phyloP scores from a whole-genome alignment of 2,329 filamentous ascomycete genomes.

The Elsinoe necatrix region DNA sequence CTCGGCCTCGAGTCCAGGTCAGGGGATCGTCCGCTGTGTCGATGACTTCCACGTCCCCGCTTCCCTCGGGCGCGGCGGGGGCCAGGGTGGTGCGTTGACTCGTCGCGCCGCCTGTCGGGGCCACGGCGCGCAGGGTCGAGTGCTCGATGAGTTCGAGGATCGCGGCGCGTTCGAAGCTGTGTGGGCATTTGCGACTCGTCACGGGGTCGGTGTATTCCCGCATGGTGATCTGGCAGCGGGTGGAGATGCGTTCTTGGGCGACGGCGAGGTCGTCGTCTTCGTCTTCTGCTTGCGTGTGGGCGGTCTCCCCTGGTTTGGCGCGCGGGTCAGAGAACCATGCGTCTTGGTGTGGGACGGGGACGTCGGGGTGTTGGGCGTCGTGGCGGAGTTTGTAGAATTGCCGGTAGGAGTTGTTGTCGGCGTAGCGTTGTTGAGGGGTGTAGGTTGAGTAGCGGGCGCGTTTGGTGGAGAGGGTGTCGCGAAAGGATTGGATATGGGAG shows the following conservation, averaged over 20 bases:
- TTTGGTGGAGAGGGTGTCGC: slow-evolving; percentile 17
- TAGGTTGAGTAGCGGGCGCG: slow-evolving; percentile 36
- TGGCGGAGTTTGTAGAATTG: slow-evolving; percentile 55
- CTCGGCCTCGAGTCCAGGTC: neutral
- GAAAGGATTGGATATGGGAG: slow-evolving; percentile 32
- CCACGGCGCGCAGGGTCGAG: slow-evolving; percentile 5
- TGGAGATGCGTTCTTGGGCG: slow-evolving; percentile 53
- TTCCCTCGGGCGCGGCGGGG: neutral
- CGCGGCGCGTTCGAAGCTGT: slow-evolving; percentile 60
- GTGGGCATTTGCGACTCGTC: slow-evolving; percentile 58
- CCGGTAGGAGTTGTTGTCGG: slow-evolving; percentile 51
- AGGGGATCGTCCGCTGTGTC: neutral
- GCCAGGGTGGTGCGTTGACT: neutral
- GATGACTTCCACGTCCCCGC: neutral
- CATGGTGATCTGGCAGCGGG: slow-evolving; percentile 63
- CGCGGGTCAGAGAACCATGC: slow-evolving; percentile 53
- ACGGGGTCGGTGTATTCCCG: slow-evolving; percentile 56
- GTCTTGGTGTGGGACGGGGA: slow-evolving; percentile 47
- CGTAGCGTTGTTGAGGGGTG: slow-evolving; percentile 41
- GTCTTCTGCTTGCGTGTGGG: slow-evolving; percentile 37
- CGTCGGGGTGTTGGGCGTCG: slow-evolving; percentile 48
- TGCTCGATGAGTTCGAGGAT: slow-evolving; percentile 48
- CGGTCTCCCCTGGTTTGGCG: slow-evolving; percentile 35
- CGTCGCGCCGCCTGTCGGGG: slow-evolving; percentile 17
- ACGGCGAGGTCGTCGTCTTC: slow-evolving; percentile 63